A percentile compares a stretch with the other conserved stretches of the same genome.
phyloP scores from a whole-genome alignment of 2,329 filamentous ascomycete species.

The Endocalyx cinctus region DNA sequence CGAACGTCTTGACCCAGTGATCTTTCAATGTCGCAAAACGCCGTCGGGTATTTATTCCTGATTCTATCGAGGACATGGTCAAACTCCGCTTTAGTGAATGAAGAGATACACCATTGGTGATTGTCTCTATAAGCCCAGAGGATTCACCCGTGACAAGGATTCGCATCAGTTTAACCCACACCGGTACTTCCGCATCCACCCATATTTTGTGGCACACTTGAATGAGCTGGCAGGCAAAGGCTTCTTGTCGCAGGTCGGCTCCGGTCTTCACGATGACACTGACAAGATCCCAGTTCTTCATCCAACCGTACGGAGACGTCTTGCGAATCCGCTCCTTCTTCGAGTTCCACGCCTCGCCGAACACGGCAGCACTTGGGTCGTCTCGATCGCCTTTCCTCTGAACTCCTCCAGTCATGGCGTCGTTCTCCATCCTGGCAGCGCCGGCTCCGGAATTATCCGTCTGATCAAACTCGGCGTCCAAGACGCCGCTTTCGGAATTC shows the following conservation, averaged over 20 bases:
- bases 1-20: conserved; percentile 78
- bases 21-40: conserved; percentile 77
- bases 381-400: conserved; percentile 77
- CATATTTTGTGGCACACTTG: conserved; percentile 78
- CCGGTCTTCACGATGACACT: conserved; percentile 87
- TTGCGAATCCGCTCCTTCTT: conserved; percentile 82
- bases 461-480: conserved; percentile 38
- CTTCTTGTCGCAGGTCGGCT: conserved; percentile 76
- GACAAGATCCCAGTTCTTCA: conserved; percentile 85
- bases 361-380: conserved; percentile 79
- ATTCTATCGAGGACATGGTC: conserved; percentile 69
- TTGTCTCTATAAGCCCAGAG: conserved; percentile 80
- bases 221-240: conserved; percentile 82
- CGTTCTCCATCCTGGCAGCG: conserved; percentile 82
- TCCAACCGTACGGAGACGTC: conserved; percentile 80
- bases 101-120: conserved; percentile 82
- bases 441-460: conserved; percentile 66
- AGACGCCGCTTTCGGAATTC: conserved; percentile 32
- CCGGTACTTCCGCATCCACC: conserved; percentile 66
- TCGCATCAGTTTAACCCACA: conserved; percentile 88
- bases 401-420: conserved; percentile 79
- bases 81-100: conserved; percentile 80
- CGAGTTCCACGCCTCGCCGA: conserved; percentile 79
- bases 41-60: conserved; percentile 67
- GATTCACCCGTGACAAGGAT: conserved; percentile 83